Evolutionary conservation across 176 grass and related monocot genomes (phyloP).

Genomic region (Musa acuminata): DNA sequence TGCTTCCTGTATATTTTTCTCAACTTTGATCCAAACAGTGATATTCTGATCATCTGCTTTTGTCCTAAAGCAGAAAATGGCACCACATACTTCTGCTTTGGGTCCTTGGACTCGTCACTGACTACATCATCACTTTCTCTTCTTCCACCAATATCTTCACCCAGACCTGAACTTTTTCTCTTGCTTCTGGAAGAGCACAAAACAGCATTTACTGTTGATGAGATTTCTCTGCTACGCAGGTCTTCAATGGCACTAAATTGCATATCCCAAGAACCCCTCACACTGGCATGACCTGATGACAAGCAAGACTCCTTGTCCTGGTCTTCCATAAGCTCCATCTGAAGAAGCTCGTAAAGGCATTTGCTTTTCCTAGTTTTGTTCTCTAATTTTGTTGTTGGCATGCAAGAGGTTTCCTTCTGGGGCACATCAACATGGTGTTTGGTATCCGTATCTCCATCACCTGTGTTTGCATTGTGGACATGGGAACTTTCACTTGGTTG

Average conservation of each 20-base stretch:
- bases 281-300: conserved; percentile 13
- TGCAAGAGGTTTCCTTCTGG: conserved; percentile 3
- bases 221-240: conserved; percentile 23
- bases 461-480: conserved; percentile 1
- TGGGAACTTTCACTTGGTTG: conserved; percentile 19
- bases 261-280: conserved; percentile 15
- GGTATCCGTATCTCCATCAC: conserved; percentile 19
- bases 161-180: conserved; percentile 20
- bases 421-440: conserved; percentile 9
- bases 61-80: conserved; percentile 35
- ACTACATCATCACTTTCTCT: conserved; percentile 34
- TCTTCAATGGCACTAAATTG: conserved; percentile 19
- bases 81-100: conserved; percentile 28
- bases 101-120: conserved; percentile 31
- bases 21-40: conserved; percentile 46
- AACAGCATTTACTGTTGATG: conserved; percentile 15
- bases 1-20: conserved; percentile 82
- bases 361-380: conserved; percentile 56
- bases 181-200: conserved; percentile 24
- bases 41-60: conserved; percentile 33
- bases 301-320: conserved; percentile 25
- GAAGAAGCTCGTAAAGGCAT: conserved; percentile 74
- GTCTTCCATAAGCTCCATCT: conserved; percentile 69
- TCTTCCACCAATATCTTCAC: conserved; percentile 13
- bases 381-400: conserved; percentile 23